Base-by-base conservation (phyloP, 177 flowering plant species). In the Vitis hybrid region DNA sequence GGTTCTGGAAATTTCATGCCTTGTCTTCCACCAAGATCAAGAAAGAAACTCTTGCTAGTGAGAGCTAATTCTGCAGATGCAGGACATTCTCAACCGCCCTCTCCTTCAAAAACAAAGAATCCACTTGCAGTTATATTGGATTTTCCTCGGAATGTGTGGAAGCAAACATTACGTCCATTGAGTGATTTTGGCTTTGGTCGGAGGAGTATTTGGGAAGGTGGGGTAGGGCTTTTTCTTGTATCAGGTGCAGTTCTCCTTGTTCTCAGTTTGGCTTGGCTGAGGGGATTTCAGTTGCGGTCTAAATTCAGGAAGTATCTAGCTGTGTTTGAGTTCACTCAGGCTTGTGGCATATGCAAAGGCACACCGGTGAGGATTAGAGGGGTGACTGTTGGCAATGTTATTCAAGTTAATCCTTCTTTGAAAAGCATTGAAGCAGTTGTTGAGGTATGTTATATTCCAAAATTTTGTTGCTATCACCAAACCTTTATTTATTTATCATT, bases 341-440 rank as follows among this genome's bases (percentile, higher is more conserved):
- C 98, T 52, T 84, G 86, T 80, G 98, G 98, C 32, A 91, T 94
- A 50, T 72, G 78, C 72, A 84, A 80, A 13, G 98, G 98, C 56
- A 94, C 98, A 3, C 91, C 91, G 1, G 97, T 94, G 65, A 91
- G 98, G 78, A 93, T 94, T 66, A 83, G 98, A 83, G 98, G 98
- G 61, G 98, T 93, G 49, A 85, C 83, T 68, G 91, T 94, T 67
- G 98, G 98, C 27, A 88, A 82, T 72, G 98, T 94, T 56, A 83
- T 93, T 49, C 85, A 84, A 10, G 86, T 94, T 14, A 86, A 87
- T 76, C 91, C 98, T 9, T 88, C 98, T n/a, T 72, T 94, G 82
- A 86, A 70, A 77, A 84, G 85, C 70, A 89, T 94, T 24, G 91
- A 93, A 71, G 97, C 98, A 27, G 82, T 85, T 67, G 93, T 85